Evolutionary conservation across 805 yeast species (phyloP), one percentile per base, ranked within the genome.

Genomic region (Vanderwaltozyma verrucispora): DNA sequence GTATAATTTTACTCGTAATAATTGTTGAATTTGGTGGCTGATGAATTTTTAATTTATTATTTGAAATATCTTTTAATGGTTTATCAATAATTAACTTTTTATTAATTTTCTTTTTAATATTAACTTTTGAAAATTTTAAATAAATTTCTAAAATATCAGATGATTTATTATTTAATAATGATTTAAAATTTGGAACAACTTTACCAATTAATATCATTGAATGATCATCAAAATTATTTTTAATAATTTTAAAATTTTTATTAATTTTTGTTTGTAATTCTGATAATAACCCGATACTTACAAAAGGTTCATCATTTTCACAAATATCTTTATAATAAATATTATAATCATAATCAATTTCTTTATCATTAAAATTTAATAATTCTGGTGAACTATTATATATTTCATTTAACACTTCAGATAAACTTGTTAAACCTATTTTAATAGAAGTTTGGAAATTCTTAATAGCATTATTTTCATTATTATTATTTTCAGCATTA

Each of bases 271-370:
- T 42, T 46, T 53, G 53, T 47, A 59, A 51, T 28, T 49, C 51
- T 2, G 62, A 58, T 20, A 60, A 39, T 18, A 60, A 36, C 1
- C 64, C 64, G 18, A 54, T 39, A 31, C 60, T 55, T 1, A 59
- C 63, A 37, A 53, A 47, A 8, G 64, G 64, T 38, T 58, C 63
- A 37, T 51, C 58, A n/a, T 39, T 35, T 28, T 60, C 64, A 36
- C 57, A 49, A 11, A 58, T 46, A 37, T 60, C 64, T 30, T 47
- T 50, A 38, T 48, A 59, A 39, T 60, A 60, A 14, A 59, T 36
- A 36, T 59, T 60, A 38, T 53, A 60, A 35, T 60, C 63, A 19
- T 40, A 38, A 12, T 43, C 44, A 19, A 32, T 37, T 15, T 34
- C 40, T 28, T 35, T 17, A 17, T 33, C 32, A 30, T 44, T 40